Evolutionary conservation across 1,284 basidiomycete species (phyloP).

Genomic region (Coniferiporia sulphurascens): DNA sequence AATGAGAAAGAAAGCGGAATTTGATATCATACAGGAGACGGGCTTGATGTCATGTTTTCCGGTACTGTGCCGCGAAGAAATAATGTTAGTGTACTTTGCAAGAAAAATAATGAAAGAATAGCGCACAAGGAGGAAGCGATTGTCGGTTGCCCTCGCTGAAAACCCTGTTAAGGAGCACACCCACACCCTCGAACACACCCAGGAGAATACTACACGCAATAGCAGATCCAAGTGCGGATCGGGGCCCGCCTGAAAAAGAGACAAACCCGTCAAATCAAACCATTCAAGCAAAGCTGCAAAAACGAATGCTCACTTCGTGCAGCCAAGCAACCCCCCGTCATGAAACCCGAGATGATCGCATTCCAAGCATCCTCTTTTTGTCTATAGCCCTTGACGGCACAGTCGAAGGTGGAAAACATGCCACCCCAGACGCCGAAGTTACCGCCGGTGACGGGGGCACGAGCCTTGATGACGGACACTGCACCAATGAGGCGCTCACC

Average conservation of each 20-base stretch:
- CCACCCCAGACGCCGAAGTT: constrained; percentile 99
- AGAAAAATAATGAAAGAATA: background rate
- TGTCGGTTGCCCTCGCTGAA: constrained; percentile 81
- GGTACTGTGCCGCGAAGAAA: constrained; percentile 26
- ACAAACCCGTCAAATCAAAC: background rate
- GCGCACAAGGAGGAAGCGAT: constrained; percentile 50
- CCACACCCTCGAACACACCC: constrained; percentile 95
- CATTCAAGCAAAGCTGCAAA: constrained; percentile 4
- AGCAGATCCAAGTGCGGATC: constrained; percentile 84
- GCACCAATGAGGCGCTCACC: constrained; percentile 94
- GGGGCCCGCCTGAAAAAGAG: constrained; percentile 72
- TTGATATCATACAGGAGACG: constrained; percentile 12
- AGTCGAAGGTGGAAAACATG: constrained; percentile 96
- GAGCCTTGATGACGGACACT: constrained; percentile 94
- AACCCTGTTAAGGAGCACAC: constrained; percentile 79
- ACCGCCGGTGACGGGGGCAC: constrained; percentile 95
- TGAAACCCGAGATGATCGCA: constrained; percentile 96
- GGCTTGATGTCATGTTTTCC: constrained; percentile 26
- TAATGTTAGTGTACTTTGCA: background rate
- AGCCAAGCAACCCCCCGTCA: constrained; percentile 96
- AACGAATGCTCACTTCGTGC: constrained; percentile 72
- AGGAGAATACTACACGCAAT: constrained; percentile 95
- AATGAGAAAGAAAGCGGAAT: background rate
- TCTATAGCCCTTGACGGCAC: constrained; percentile 93
- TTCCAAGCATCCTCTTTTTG: constrained; percentile 99